Base-by-base conservation (phyloP, 257 asterid genomes). In the Solanum infundibuliforme region DNA sequence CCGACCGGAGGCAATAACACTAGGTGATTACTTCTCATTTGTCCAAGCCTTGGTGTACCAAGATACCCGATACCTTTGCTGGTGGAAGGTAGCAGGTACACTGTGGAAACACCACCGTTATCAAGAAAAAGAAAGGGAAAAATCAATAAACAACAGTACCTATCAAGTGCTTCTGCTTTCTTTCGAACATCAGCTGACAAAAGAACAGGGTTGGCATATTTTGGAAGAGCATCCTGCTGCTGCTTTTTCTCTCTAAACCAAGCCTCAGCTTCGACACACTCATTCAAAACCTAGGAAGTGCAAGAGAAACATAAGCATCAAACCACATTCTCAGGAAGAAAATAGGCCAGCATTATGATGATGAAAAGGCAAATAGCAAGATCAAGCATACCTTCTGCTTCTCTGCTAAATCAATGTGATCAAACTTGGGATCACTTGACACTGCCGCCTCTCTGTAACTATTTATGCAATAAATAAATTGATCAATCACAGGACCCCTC, bases 391-490 rank as follows among this genome's bases (percentile, higher is more conserved):
- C 99, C 98, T 94, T 95, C 77, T 94, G 95, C 92, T 93, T 96
- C 58, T 96, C 99, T 4, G 92, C 91, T 85, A 86, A 77, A 43
- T 92, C 99, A 87, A 97, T 95, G 88, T 97, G 99, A 48, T 97
- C 99, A 62, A 96, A 95, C 88, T 94, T 95, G 31, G 95, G 87
- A 88, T 97, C 98, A 86, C 52, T 92, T 5, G 94, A 93, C 94
- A 93, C 29, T 10, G 98, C 98, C 21, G 97, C 98, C 88, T 96
- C 98, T 84, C 98, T 93, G 88, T 93, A 97, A 91, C 98, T 97
- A 87, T 90, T 90, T 74, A 96, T 89, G 91, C 98, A 95, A 86
- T 94, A 89, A 55, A 20, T 14, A 69, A 95, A 90, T 86, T 94
- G 98, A 83, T 94, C 98, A 32, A 94, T 87, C 48, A 92, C 94